Conservation (phyloP, 2,329 filamentous ascomycete species). For the Xylaria sp. region DNA sequence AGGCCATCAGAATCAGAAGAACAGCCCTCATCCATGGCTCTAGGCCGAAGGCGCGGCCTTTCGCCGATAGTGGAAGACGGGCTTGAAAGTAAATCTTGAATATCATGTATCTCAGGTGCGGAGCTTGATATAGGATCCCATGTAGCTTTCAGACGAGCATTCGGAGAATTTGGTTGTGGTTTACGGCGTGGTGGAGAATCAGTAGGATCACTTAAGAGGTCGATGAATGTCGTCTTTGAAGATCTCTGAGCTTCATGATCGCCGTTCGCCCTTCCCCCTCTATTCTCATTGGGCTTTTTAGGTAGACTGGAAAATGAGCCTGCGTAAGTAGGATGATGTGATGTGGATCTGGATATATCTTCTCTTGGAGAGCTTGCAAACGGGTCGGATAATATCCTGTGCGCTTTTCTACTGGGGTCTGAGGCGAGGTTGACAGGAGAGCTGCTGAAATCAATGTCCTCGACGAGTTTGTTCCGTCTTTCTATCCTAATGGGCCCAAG, state of each 20-base stretch:
- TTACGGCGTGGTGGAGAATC: slow-evolving; percentile 32
- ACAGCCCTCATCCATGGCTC: slow-evolving; percentile 51
- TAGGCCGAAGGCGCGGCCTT: slow-evolving; percentile 46
- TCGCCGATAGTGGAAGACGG: slow-evolving; percentile 27
- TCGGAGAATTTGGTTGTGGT: slow-evolving; percentile 37
- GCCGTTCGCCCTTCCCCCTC: background rate
- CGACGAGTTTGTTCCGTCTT: slow-evolving; percentile 41
- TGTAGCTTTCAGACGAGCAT: slow-evolving; percentile 40
- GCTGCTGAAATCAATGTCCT: slow-evolving; percentile 48
- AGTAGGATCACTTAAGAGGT: slow-evolving; percentile 46
- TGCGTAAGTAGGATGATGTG: slow-evolving; percentile 12
- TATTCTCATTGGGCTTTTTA: background rate
- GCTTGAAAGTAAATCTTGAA: slow-evolving; percentile 35
- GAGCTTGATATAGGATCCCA: slow-evolving; percentile 67
- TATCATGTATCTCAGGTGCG: slow-evolving; percentile 54
- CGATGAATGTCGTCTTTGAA: slow-evolving; percentile 40
- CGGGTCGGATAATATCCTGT: slow-evolving; percentile 36
- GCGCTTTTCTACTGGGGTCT: slow-evolving; percentile 14
- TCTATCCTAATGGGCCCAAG: slow-evolving; percentile 34
- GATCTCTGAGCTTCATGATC: slow-evolving; percentile 28
- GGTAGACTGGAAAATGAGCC: slow-evolving; percentile 43
- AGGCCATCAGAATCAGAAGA: slow-evolving; percentile 56
- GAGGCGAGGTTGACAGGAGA: slow-evolving; percentile 35
- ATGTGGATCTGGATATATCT: slow-evolving; percentile 16
- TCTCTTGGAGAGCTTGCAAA: slow-evolving; percentile 41